A percentile compares a stretch with the other conserved stretches of the same genome.
These are phyloP conservation scores for Aspergillus sp. DNA, from an alignment of 2,329 filamentous ascomycete genomes.

Conservation along the genomic window DNA sequence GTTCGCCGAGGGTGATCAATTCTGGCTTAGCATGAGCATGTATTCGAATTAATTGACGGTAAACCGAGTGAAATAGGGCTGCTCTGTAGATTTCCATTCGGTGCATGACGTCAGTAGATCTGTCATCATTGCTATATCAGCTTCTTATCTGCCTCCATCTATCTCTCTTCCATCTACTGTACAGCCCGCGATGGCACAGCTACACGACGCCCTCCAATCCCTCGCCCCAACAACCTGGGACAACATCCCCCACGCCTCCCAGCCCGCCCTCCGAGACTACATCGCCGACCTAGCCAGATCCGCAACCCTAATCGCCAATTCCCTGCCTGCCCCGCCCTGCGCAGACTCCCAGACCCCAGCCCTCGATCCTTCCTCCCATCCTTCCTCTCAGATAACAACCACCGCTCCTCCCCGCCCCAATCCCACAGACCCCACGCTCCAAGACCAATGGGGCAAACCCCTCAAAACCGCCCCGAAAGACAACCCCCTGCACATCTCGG, in stretches of 20 bases:
- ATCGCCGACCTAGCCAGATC: conserved; percentile 54
- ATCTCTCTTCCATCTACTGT: too few species aligned
- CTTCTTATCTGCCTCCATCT: too few species aligned
- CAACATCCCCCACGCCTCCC: conserved; percentile 33
- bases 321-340: conserved; percentile 54
- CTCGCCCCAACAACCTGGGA: conserved; percentile 50
- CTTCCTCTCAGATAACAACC: conserved; percentile 30
- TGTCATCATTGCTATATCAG: too few species aligned
- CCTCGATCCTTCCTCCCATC: background rate
- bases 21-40: conserved; percentile 9
- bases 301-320: conserved; percentile 64
- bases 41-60: too few species aligned
- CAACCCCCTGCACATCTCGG: conserved; percentile 64
- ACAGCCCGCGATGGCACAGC: conserved; percentile 48
- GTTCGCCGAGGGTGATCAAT: conserved; percentile 17
- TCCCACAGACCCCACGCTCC: conserved; percentile 48
- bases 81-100: too few species aligned
- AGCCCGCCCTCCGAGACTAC: conserved; percentile 44
- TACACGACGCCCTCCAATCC: conserved; percentile 51
- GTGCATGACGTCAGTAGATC: too few species aligned
- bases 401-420: conserved; percentile 43
- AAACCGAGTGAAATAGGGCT: too few species aligned
- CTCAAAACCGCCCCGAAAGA: conserved; percentile 53
- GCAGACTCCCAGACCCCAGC: conserved; percentile 30
- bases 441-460: conserved; percentile 77